A percentile compares a stretch with the other conserved stretches of the same genome.
Evolutionary conservation across 768 basidiomycete genomes (phyloP).

Genomic region (Stropharia rugosoannulata): DNA sequence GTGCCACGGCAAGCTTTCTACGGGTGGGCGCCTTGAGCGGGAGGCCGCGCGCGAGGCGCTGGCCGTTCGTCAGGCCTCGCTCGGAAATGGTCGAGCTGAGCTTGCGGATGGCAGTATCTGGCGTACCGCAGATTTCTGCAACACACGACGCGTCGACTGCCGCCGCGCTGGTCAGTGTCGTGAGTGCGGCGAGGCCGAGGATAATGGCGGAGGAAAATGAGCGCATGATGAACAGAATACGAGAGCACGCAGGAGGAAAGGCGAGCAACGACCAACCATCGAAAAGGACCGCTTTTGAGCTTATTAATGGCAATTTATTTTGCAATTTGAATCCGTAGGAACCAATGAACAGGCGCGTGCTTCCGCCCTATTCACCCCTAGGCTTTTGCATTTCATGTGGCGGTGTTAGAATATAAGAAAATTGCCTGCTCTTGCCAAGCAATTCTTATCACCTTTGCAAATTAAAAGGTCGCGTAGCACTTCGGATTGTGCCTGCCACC

Average conservation of each 20-base stretch:
- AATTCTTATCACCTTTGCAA: no score
- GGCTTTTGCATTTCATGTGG: no score
- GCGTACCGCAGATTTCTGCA: background rate
- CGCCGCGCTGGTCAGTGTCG: background rate
- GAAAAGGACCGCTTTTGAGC: no score
- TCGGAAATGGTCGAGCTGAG: background rate
- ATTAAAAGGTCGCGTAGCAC: no score
- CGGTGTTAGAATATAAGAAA: no score
- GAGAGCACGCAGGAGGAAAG: background rate
- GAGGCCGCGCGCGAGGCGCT: slow-evolving; percentile 11
- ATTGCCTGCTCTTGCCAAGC: no score
- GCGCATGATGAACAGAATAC: background rate
- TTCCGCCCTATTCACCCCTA: no score
- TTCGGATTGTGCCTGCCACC: no score
- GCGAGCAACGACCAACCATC: background rate
- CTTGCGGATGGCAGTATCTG: background rate
- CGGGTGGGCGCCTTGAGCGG: slow-evolving; percentile 10
- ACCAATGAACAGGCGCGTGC: no score
- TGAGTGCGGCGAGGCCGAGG: background rate
- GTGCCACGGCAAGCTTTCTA: background rate
- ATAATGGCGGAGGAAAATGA: background rate
- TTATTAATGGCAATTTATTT: no score
- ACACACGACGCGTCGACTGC: background rate
- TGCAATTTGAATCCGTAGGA: no score
- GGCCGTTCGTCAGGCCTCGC: slow-evolving; percentile 5